Evolutionary conservation across 768 basidiomycete species (phyloP).

Genomic region (Tylopilus balloui): DNA sequence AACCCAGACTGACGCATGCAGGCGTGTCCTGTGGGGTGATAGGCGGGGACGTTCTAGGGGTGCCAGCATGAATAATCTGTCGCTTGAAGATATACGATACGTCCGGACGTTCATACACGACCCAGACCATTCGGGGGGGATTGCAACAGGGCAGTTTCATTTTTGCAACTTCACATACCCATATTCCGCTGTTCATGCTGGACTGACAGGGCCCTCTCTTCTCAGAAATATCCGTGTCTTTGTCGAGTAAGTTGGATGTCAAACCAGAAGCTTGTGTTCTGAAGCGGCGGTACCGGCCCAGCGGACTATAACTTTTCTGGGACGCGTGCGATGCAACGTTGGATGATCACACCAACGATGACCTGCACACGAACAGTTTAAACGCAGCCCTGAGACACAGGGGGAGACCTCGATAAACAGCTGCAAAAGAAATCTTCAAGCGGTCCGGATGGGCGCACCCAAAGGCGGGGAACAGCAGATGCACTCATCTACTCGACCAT

Average conservation of each 20-base stretch:
- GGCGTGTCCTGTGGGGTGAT: constrained; percentile 41
- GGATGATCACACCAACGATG: constrained; percentile 10
- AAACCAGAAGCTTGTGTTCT: neutral
- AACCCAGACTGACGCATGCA: constrained; percentile 41
- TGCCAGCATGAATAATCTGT: constrained; percentile 49
- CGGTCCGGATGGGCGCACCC: neutral
- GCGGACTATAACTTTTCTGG: constrained; percentile 37
- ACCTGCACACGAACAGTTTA: neutral
- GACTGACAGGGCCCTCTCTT: constrained; percentile 36
- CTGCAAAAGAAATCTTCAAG: neutral
- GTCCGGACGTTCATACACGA: neutral
- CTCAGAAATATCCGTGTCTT: constrained; percentile 34
- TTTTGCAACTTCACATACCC: constrained; percentile 36
- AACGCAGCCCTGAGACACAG: neutral
- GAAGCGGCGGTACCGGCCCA: constrained; percentile 22
- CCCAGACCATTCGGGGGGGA: neutral
- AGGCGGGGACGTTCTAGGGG: constrained; percentile 39
- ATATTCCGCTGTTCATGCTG: constrained; percentile 39
- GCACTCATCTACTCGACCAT: constrained; percentile 31
- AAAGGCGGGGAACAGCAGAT: constrained; percentile 9
- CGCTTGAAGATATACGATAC: constrained; percentile 47
- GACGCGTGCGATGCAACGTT: constrained; percentile 33
- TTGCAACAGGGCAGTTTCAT: constrained; percentile 32
- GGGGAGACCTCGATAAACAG: constrained; percentile 16
- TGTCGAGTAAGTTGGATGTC: constrained; percentile 28